Evolutionary conservation across 108 stramenopile species (phyloP), one percentile per base, ranked within the genome.

Genomic region (Nannochloropsis granulata): DNA sequence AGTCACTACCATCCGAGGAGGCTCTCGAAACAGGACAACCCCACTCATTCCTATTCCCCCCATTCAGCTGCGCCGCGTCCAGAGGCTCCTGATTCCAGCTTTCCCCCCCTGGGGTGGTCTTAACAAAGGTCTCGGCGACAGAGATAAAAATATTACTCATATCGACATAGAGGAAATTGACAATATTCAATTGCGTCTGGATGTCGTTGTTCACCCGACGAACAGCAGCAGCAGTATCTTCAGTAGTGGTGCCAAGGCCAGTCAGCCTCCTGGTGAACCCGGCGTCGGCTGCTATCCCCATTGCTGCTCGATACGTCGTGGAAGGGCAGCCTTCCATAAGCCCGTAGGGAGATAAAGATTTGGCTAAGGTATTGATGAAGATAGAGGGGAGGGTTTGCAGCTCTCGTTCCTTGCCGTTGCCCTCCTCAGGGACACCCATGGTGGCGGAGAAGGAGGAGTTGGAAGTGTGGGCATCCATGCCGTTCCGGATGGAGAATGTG

Each of bases 21-120:
- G 24, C 21, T 0, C 83, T 78, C 12, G 86, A 86, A 42, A 24
- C 25, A 7, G 83, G 86, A 21, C 86, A 86, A 2, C 86, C 86
- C 78, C 44, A 83, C 5, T 86, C 79, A 19, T 34, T 25, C 23
- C 86, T 83, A 12, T 79, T 82, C 12, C 25, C 24, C 12, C 83
- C 86, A 13, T 46, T 78, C 21, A 78, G 43, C 16, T 24, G 23
- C 23, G 82, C 80, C 45, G 82, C 82, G 79, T 86, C 86, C 42
- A 83, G 79, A 9, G 86, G 86, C 83, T 86, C 86, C 14, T 86
- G 86, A 79, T 86, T 86, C 86, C 86, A 86, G 23, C 19, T n/a
- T 16, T 78, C 86, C 45, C 79, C 79, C 0, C 78, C 24, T 1
- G 44, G 82, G 8, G 43, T 8, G 25, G 82, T 82, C 43, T 23